phyloP scores from a whole-genome alignment of 1,284 basidiomycete genomes.

The Microbotryum intermedium region DNA sequence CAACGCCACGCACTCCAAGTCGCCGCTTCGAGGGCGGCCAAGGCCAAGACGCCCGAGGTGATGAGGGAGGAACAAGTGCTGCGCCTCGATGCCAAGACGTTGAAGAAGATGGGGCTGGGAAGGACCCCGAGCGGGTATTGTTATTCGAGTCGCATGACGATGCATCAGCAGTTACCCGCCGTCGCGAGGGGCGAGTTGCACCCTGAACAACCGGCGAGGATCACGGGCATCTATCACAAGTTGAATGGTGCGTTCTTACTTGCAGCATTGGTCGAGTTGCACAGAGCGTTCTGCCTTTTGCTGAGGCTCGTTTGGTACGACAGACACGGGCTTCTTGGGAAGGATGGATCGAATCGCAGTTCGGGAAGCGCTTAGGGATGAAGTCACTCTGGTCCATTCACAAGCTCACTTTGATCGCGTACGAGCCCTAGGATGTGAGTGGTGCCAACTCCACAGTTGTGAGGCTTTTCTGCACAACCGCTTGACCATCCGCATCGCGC shows the following conservation, averaged over 20 bases:
- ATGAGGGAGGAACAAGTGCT: slow-evolving; percentile 15
- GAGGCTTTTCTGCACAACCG: not conserved
- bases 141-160: slow-evolving; percentile 78
- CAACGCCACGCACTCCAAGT: not conserved
- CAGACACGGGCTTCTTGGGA: slow-evolving; percentile 50
- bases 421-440: slow-evolving; percentile 62
- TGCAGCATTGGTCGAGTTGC: not conserved
- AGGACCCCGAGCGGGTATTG: slow-evolving; percentile 52
- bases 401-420: slow-evolving; percentile 87
- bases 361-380: slow-evolving; percentile 61
- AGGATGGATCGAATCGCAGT: slow-evolving; percentile 73
- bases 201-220: slow-evolving; percentile 82
- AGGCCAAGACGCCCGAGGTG: not conserved
- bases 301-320: not conserved
- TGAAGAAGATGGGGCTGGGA: slow-evolving; percentile 20
- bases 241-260: slow-evolving; percentile 43
- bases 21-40: not conserved
- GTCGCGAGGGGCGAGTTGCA: slow-evolving; percentile 51
- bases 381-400: slow-evolving; percentile 81
- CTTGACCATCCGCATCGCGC: not conserved
- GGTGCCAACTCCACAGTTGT: not conserved
- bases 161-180: slow-evolving; percentile 50
- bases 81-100: slow-evolving; percentile 6
- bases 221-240: slow-evolving; percentile 63
- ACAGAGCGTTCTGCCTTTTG: not conserved